phyloP scores from a whole-genome alignment of 177 flowering plant genomes.

The Vitis hybrid region DNA sequence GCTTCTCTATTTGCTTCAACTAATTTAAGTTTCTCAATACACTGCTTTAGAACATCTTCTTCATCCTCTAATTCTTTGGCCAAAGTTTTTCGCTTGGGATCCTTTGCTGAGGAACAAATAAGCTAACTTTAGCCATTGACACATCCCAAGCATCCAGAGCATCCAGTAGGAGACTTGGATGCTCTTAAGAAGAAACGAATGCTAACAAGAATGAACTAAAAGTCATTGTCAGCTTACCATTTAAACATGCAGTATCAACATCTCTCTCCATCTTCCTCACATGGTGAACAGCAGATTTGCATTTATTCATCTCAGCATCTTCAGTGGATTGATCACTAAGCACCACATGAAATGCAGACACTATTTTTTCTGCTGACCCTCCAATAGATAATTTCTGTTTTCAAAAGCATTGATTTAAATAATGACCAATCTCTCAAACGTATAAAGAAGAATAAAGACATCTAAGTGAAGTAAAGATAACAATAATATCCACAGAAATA shows the following conservation, averaged over 20 bases:
- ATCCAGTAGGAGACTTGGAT: not conserved
- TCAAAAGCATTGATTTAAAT: conserved; percentile 8
- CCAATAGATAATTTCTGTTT: conserved; percentile 82
- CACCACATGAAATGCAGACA: conserved; percentile 82
- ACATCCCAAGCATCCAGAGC: not conserved
- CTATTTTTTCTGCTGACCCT: conserved; percentile 81
- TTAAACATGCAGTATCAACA: conserved; percentile 58
- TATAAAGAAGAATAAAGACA: not conserved
- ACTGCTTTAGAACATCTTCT: conserved; percentile 62
- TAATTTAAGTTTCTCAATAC: conserved; percentile 80
- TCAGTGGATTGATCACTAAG: conserved; percentile 63
- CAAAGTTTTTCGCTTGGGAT: conserved; percentile 64
- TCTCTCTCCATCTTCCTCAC: conserved; percentile 88
- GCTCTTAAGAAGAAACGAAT: not conserved
- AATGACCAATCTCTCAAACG: conserved; percentile 5
- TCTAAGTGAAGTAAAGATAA: not conserved
- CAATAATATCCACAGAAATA: not conserved
- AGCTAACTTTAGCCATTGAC: conserved; percentile 1
- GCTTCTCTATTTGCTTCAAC: conserved; percentile 70
- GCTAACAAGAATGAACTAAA: not conserved
- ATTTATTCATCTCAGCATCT: conserved; percentile 72
- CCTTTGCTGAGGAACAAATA: conserved; percentile 49
- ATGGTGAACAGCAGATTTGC: conserved; percentile 69
- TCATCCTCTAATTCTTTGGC: conserved; percentile 76
- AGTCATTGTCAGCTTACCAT: conserved; percentile 40